Base-by-base conservation (phyloP, 176 grass and related monocot species). In the Zea luxurians region DNA sequence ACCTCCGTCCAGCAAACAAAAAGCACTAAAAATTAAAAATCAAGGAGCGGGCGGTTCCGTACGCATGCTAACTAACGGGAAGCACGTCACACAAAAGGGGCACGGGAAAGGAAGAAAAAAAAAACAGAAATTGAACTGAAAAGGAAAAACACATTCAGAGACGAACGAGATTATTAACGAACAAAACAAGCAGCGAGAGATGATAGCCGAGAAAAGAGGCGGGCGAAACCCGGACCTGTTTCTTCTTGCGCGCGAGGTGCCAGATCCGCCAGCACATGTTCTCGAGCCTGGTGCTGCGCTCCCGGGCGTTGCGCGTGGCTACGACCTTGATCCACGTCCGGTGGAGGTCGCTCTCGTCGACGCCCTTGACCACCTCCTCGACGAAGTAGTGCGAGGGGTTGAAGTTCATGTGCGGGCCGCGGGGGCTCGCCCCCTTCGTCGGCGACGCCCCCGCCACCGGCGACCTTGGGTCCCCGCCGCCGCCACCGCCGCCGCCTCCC, bases 261-360 rank as follows among this genome's bases (percentile, higher is more conserved):
- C 96, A 99, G 83, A 99, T 99, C 36, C 96, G 88, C 96, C 96
- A 99, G 88, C 92, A 99, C 92, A 99, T 99, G 91, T 99, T 99
- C 87, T 99, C 96, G 61, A 99, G 91, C 8, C 92, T 81, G 5
- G 83, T 86, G 75, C 87, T 95, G 35, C 92, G 80, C 86, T 99
- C 92, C 8, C 86, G 87, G 6, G 81, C 85, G 88, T 99, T 93
- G 68, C 92, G 89, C 35, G 96, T 99, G 35, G 96, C 96, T 21
- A 99, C 96, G 70, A 99, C 96, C 89, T 99, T 99, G 82, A 99
- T 91, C 96, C 96, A 99, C 4, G 96, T 99, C 65, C 89, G 83
- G 83, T 99, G 90, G 78, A 99, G 90, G 72, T 99, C 96, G 66
- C 85, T 95, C 83, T 99, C 96, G 73, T 99, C 92, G 62, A 99